A percentile compares a stretch with the other conserved stretches of the same genome.
Evolutionary conservation across 2,329 filamentous ascomycete genomes (phyloP).

Genomic region (Clarireedia monteithiana): DNA sequence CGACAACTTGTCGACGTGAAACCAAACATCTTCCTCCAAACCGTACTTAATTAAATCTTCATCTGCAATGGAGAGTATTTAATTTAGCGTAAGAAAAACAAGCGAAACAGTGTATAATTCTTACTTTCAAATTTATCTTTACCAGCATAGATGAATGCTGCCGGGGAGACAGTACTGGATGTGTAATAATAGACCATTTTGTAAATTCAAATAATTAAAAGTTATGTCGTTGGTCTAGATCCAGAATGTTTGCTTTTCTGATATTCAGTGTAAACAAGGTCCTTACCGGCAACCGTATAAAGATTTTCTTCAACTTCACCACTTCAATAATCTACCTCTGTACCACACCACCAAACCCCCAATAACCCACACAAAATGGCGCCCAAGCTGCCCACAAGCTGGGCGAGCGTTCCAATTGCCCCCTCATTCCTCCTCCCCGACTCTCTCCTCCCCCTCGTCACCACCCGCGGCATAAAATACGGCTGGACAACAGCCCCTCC

Average conservation of each 20-base stretch:
- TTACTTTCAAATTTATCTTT: slow-evolving; percentile 99
- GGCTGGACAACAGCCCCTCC: slow-evolving; percentile 52
- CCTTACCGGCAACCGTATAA: slow-evolving; percentile 21
- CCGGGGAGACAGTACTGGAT: slow-evolving; percentile 71
- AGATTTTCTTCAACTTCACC: slow-evolving; percentile 4
- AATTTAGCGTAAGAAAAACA: slow-evolving; percentile 1
- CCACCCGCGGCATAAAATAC: slow-evolving; percentile 30
- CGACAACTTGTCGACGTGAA: slow-evolving; percentile 95
- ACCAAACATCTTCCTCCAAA: slow-evolving; percentile 96
- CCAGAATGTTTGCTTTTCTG: slow-evolving; percentile 11
- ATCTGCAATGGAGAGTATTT: slow-evolving; percentile 46
- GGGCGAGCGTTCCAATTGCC: slow-evolving; percentile 22
- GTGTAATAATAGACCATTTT: slow-evolving; percentile 94
- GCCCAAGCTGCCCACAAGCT: slow-evolving; percentile 29
- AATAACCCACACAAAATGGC: slow-evolving; percentile 22
- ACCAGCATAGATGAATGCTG: slow-evolving; percentile 89
- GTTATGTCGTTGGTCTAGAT: background rate
- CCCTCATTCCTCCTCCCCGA: slow-evolving; percentile 27
- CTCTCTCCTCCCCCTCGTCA: slow-evolving; percentile 26
- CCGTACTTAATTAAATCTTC: slow-evolving; percentile 94
- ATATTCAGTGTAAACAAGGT: slow-evolving; percentile 25
- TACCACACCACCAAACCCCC: slow-evolving; percentile 10
- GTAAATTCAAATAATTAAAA: slow-evolving; percentile 9
- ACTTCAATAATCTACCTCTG: slow-evolving; percentile 1
- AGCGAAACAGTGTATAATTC: background rate